Conservation (phyloP, 495 filamentous ascomycete genomes). For the Gamarada debralockiae region DNA sequence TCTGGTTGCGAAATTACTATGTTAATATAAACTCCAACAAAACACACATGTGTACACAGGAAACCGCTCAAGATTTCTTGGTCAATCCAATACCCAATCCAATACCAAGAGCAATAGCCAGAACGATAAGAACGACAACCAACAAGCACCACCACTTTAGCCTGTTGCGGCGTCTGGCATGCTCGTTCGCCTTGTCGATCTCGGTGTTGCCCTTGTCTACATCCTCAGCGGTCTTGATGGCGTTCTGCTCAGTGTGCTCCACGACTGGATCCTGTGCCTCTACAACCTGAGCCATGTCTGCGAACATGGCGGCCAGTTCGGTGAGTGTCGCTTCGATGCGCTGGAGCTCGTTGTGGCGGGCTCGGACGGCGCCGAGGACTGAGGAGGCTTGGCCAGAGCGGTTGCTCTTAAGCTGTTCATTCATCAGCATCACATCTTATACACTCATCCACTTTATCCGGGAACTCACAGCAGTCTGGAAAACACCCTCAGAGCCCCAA, state of each 20-base stretch:
- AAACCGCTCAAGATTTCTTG: not conserved
- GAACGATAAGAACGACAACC: conserved; percentile 51
- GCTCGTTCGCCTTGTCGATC: conserved; percentile 55
- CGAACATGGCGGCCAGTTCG: conserved; percentile 62
- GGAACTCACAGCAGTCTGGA: conserved; percentile 61
- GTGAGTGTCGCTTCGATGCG: conserved; percentile 64
- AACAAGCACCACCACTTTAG: conserved; percentile 71
- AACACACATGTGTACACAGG: not conserved
- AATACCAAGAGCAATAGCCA: conserved; percentile 46
- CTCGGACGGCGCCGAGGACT: conserved; percentile 66
- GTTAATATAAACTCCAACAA: not conserved
- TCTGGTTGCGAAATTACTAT: not conserved
- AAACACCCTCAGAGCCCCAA: conserved; percentile 72
- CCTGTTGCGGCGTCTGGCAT: conserved; percentile 52
- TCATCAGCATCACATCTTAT: conserved; percentile 7
- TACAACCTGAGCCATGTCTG: conserved; percentile 62
- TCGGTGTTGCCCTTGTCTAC: conserved; percentile 56
- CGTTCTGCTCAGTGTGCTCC: conserved; percentile 48
- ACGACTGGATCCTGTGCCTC: conserved; percentile 58
- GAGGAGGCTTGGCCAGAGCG: conserved; percentile 60
- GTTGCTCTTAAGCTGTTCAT: conserved; percentile 60
- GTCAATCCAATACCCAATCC: conserved; percentile 24
- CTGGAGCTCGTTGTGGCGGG: conserved; percentile 72
- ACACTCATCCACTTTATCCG: not conserved
- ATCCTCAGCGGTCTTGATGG: conserved; percentile 51